Evolutionary conservation across 495 filamentous ascomycete species (phyloP), one percentile per base, ranked within the genome.

Genomic region (Aspergillus diversus): DNA sequence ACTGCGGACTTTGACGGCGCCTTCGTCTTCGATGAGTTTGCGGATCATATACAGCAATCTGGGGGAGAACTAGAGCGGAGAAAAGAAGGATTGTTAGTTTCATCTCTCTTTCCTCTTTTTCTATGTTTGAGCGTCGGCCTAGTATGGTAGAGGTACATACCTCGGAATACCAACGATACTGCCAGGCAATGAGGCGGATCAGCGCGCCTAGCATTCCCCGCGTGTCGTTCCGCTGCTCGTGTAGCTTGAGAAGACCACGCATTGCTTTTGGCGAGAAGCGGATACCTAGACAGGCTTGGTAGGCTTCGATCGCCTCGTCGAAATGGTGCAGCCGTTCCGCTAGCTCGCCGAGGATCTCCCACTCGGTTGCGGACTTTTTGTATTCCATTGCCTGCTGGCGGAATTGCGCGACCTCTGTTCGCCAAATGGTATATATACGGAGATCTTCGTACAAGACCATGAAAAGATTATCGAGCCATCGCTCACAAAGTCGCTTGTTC

Each of bases 371-470:
- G 3, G 90, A 93, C 76, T 98, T 99, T 77, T 92, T 93, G 80
- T 98, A 98, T 51, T 92, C 89, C 69, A 94, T 89, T 43, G 90
- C 86, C 72, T 97, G 93, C 49, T 94, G 90, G 21, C 91, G 88
- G 69, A 89, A 94, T 66, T 97, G 94, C 5, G 92, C 90, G 87
- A 97, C 91, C 75, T 98, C 96, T 3, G 95, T 97, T 43, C 95
- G 89, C 95, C 95, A 99, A 72, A 99, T 98, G 43, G 95, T 98
- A 78, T 98, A 99, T 59, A 99, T 93, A 33, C 95, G 91, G 9
- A 99, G 85, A 70, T 99, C 95, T 74, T 99, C 95, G 71, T 98
- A 99, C 1, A 98, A 84, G 0, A 98, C 94, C 95, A 99, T 99
- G 80, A 99, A 98, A 35, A 99, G 85, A 66, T 96, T 98, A 75